Evolutionary conservation across 164 flowering plant genomes (phyloP).

Genomic region (Vitis rupestris): DNA sequence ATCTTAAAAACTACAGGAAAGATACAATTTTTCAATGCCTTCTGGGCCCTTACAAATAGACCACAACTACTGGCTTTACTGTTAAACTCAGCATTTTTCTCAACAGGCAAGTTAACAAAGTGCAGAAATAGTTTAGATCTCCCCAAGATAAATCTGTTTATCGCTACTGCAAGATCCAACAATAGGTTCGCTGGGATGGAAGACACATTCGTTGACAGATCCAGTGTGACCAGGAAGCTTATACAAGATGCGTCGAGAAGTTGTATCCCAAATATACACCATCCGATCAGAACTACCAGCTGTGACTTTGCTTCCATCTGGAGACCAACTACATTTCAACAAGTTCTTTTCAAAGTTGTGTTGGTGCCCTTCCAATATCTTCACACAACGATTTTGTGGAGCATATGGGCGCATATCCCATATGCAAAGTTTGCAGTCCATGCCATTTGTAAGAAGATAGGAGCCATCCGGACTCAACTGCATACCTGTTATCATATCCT

Average conservation of each 20-base stretch:
- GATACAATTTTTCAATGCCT: neutral
- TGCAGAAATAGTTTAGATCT: conserved; percentile 36
- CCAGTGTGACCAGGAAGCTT: conserved; percentile 99
- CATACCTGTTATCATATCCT: conserved; percentile 92
- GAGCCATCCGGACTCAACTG: conserved; percentile 99
- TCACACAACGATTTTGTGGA: conserved; percentile 92
- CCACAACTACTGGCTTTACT: neutral
- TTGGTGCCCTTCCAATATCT: conserved; percentile 87
- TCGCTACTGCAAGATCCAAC: conserved; percentile 94
- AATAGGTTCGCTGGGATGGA: conserved; percentile 91
- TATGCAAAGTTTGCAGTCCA: conserved; percentile 91
- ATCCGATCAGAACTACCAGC: conserved; percentile 95
- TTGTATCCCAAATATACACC: conserved; percentile 98
- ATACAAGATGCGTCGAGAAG: conserved; percentile 77
- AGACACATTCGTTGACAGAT: conserved; percentile 82
- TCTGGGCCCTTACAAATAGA: neutral
- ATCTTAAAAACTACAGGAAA: neutral
- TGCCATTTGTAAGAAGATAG: conserved; percentile 88
- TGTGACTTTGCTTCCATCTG: conserved; percentile 96
- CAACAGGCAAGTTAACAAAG: neutral
- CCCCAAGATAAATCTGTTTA: conserved; percentile 90
- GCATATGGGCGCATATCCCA: conserved; percentile 99
- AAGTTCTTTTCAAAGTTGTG: conserved; percentile 96
- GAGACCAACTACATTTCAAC: conserved; percentile 96
- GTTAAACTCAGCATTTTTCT: neutral